Conservation (phyloP, 2,329 filamentous ascomycete genomes). For the Onygenales sp. region DNA sequence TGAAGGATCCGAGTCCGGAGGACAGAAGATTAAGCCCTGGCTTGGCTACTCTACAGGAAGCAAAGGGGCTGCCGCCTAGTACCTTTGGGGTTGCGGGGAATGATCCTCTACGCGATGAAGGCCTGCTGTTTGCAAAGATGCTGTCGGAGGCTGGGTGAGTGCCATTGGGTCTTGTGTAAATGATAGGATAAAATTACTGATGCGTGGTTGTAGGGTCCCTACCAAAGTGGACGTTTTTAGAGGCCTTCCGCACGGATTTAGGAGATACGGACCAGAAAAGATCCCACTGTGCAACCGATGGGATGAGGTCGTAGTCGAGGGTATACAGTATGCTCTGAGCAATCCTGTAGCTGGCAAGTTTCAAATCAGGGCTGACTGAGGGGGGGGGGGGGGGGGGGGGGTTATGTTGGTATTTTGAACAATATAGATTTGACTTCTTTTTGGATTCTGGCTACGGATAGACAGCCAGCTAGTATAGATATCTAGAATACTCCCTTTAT, state of each 20-base stretch:
- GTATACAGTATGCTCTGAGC: slow-evolving; percentile 20
- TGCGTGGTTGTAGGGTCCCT: slow-evolving; percentile 30
- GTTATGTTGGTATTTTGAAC: neutral
- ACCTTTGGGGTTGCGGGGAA: slow-evolving; percentile 38
- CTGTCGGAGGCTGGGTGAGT: slow-evolving; percentile 37
- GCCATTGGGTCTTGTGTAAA: neutral
- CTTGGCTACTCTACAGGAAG: slow-evolving; percentile 20
- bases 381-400: too few relatives aligned
- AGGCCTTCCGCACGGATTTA: slow-evolving; percentile 46
- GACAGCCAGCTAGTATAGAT: too few relatives aligned
- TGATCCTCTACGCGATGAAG: slow-evolving; percentile 44
- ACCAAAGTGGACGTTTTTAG: slow-evolving; percentile 41
- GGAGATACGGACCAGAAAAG: slow-evolving; percentile 17
- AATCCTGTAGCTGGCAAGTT: slow-evolving; percentile 13
- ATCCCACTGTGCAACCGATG: slow-evolving; percentile 19
- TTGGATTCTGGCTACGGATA: too few relatives aligned
- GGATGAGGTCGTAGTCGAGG: slow-evolving; percentile 21
- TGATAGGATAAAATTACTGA: neutral
- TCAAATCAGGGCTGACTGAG: slow-evolving; percentile 11
- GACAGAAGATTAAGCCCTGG: slow-evolving; percentile 36
- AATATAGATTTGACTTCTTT: too few relatives aligned
- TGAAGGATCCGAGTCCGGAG: slow-evolving; percentile 11
- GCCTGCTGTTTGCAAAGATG: slow-evolving; percentile 36
- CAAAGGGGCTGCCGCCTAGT: slow-evolving; percentile 36
- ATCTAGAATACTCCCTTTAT: too few relatives aligned